Percentiles rank a stretch among this genome's conserved stretches.
Evolutionary conservation across 495 filamentous ascomycete species (phyloP).

Genomic region (Pseudotulostoma volvatum): DNA sequence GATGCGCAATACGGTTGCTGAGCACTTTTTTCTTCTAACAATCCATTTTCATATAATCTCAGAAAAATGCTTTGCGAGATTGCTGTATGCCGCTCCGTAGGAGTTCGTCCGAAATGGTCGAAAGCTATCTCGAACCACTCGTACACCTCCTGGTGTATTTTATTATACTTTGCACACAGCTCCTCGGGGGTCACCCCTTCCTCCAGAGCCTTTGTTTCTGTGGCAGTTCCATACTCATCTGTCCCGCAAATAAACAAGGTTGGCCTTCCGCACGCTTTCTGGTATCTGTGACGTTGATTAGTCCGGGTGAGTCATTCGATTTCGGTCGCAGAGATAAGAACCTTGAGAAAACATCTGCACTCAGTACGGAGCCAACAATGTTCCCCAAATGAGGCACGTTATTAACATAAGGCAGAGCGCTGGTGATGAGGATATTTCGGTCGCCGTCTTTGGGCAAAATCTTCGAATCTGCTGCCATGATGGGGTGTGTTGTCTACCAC

Average conservation of each 20-base stretch:
- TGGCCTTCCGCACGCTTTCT: slow-evolving; percentile 45
- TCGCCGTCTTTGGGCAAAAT: slow-evolving; percentile 15
- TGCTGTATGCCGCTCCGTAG: slow-evolving; percentile 64
- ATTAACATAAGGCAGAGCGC: slow-evolving; percentile 77
- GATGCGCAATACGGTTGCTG: slow-evolving; percentile 64
- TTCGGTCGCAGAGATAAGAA: slow-evolving; percentile 44
- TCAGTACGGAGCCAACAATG: slow-evolving; percentile 77
- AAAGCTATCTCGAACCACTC: slow-evolving; percentile 79
- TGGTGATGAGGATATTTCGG: slow-evolving; percentile 33
- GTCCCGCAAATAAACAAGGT: slow-evolving; percentile 46
- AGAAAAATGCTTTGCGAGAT: slow-evolving; percentile 77
- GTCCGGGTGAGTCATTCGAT: too few relatives aligned
- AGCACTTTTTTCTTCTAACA: slow-evolving; percentile 58
- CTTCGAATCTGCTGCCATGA: too few relatives aligned
- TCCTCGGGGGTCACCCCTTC: slow-evolving; percentile 52
- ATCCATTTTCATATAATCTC: slow-evolving; percentile 64
- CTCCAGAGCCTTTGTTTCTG: slow-evolving; percentile 63
- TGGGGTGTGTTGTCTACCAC: too few relatives aligned
- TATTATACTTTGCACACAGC: slow-evolving; percentile 75
- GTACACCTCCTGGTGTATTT: slow-evolving; percentile 69
- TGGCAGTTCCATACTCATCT: slow-evolving; percentile 75
- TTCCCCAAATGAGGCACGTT: slow-evolving; percentile 94
- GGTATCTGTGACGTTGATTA: slow-evolving; percentile 44
- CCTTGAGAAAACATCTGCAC: slow-evolving; percentile 61
- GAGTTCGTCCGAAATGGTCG: slow-evolving; percentile 73